Evolutionary conservation across 2,329 filamentous ascomycete genomes (phyloP), one percentile per base, ranked within the genome.

Genomic region (Sporothrix sp.): DNA sequence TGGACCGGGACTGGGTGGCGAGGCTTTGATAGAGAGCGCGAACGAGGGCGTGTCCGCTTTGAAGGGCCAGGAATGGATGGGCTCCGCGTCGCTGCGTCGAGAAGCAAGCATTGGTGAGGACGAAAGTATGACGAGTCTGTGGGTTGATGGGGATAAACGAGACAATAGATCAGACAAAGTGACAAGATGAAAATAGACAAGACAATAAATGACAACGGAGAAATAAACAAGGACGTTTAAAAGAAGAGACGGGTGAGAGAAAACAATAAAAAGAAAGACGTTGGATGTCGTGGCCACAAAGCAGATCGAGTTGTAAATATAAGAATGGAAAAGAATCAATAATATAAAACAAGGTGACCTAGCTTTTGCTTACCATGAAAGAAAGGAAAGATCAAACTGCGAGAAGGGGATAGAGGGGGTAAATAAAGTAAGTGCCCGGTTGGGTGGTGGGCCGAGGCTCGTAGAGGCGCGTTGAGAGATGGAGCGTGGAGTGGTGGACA

Each of bases 51-150:
- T 66, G 61, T 73, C 71, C 62, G 73, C 71, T 66, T 75, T 78
- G 69, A 69, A 69, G 57, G 71, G 71, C 76, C 76, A 79, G 65
- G 69, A 70, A 25, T 51, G 50, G 66, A 66, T 76, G 64, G 73
- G 70, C 62, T 78, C 73, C 61, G 72, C 66, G 56, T 76, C 72
- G 65, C 67, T 66, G 61, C 72, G 71, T 66, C 74, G 73, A 61
- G 74, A 71, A 68, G 74, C 73, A 63, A 78, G 72, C 75, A 79
- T 76, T 74, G 18, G 43, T 21, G 21, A 16, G 36, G 21, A 39
- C n/a, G n/a, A n/a, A n/a, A n/a, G n/a, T n/a, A n/a, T n/a, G n/a
- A n/a, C n/a, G n/a, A n/a, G n/a, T n/a, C n/a, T n/a, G n/a, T 18
- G 33, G 16, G 18, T 23, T 13, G 44, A 47, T 47, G n/a, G 11